Evolutionary conservation across 768 basidiomycete species (phyloP).

Genomic region (Suillus paluster): DNA sequence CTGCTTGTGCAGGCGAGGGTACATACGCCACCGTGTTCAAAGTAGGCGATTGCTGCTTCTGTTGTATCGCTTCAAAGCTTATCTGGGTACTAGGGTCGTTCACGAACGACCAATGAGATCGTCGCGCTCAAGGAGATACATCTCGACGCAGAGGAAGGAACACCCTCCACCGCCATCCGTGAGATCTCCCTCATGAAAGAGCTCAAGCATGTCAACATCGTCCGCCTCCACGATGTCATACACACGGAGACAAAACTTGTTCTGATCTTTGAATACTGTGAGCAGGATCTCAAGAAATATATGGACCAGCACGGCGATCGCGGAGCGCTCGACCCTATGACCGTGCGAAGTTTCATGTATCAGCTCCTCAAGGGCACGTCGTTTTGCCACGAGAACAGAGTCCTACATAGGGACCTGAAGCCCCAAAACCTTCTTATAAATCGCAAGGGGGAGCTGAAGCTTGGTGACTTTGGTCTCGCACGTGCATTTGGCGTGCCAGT

Average conservation of each 20-base stretch:
- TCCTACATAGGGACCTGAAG: constrained; percentile 96
- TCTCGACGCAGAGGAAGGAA: constrained; percentile 98
- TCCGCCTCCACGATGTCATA: constrained; percentile 97
- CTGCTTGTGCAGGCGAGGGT: constrained; percentile 65
- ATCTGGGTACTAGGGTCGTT: constrained; percentile 69
- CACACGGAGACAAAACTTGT: constrained; percentile 98
- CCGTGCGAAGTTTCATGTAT: constrained; percentile 95
- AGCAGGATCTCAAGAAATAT: constrained; percentile 98
- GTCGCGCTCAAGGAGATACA: constrained; percentile 99
- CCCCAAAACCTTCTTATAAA: constrained; percentile 99
- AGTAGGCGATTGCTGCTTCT: constrained; percentile 45
- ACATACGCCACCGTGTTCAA: constrained; percentile 99
- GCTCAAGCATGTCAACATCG: constrained; percentile 98
- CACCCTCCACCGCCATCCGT: constrained; percentile 96
- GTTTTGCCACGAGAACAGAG: constrained; percentile 98
- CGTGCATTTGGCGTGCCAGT: constrained; percentile 98
- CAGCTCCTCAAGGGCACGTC: constrained; percentile 97
- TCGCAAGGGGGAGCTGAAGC: constrained; percentile 93
- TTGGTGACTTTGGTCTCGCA: constrained; percentile 97
- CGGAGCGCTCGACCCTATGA: constrained; percentile 87
- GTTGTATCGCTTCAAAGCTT: constrained; percentile 4
- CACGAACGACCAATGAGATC: constrained; percentile 96
- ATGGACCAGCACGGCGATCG: constrained; percentile 99
- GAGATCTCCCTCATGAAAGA: constrained; percentile 99
- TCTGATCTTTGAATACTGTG: constrained; percentile 98